Evolutionary conservation across 768 basidiomycete species (phyloP).

Genomic region (Naganishia vishniacii): DNA sequence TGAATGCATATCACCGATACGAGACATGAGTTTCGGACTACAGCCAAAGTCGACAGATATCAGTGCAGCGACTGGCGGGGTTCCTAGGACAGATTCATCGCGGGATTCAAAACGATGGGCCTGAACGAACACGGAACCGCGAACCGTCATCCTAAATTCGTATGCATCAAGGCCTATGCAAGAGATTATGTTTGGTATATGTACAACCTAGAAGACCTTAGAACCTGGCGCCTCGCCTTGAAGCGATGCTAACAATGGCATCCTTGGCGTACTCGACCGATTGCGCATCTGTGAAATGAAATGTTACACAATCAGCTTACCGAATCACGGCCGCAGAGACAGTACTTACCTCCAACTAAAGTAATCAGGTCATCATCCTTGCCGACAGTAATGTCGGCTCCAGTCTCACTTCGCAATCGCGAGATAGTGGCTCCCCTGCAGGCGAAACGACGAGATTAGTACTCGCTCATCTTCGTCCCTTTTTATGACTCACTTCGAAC

Average conservation of each 20-base stretch:
- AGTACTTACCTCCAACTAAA: conserved; percentile 70
- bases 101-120: too few relatives aligned
- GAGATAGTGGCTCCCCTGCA: conserved; percentile 66
- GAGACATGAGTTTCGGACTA: too few relatives aligned
- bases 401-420: conserved; percentile 78
- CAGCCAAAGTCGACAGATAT: too few relatives aligned
- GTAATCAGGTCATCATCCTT: conserved; percentile 80
- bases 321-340: too few relatives aligned
- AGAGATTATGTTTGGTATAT: too few relatives aligned
- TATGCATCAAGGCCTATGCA: too few relatives aligned
- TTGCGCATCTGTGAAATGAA: conserved; percentile 42
- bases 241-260: conserved; percentile 44
- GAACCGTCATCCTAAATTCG: too few relatives aligned
- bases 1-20: background rate
- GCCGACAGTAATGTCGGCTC: conserved; percentile 85
- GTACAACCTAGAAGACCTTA: conserved; percentile 6
- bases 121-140: too few relatives aligned
- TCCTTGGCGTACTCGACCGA: conserved; percentile 47
- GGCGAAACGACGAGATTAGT: background rate
- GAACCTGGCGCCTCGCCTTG: conserved; percentile 32
- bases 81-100: too few relatives aligned
- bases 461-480: background rate
- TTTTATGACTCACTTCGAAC: conserved; percentile 59
- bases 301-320: too few relatives aligned
- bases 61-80: too few relatives aligned